Evolutionary conservation across 2,329 filamentous ascomycete genomes (phyloP), one percentile per base, ranked within the genome.

Genomic region (Colletotrichum sp.): DNA sequence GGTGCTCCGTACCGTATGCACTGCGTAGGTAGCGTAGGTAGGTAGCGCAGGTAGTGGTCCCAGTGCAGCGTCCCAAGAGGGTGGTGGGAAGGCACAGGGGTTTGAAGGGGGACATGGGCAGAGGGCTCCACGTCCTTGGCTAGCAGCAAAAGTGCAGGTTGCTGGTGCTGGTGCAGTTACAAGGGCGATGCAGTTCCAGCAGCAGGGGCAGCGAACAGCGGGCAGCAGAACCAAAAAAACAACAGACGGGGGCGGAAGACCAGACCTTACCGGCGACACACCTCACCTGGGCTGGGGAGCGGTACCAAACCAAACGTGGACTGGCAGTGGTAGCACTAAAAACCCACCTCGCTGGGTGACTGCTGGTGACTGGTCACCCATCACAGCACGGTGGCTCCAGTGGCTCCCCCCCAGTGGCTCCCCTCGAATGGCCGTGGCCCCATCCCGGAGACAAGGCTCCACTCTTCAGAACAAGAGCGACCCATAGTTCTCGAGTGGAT

Each of bases 291-390:
- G 18, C 28, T 32, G 28, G 26, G 6, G 18, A 63, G 24, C 55
- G 59, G 57, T 55, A 44, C 63, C 69, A 68, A 72, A 68, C 63
- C 63, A 76, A 76, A 73, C 69, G 21, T 69, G 70, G 57, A 69
- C 63, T 69, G 69, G 73, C 70, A 73, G 73, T 73, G 73, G 73
- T 73, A 73, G 57, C 73, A 76, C 73, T 69, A 68, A 65, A 69
- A 76, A 73, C 64, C 73, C 73, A 75, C 72, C 73, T 34, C 63
- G 57, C 73, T 68, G 69, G 57, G 69, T 63, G 70, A 76, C 28
- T 68, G 63, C 39, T 72, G 39, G 28, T 55, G 62, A 75, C 49
- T 65, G 62, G 60, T 66, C n/a, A 64, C 71, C 62, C 68, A 69
- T 59, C 39, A 68, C 63, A 76, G 73, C 73, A 69, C 63, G n/a